These are phyloP conservation scores for Trichoderma polysporum DNA, from an alignment of 2,329 filamentous ascomycete genomes.

Conservation along the genomic window DNA sequence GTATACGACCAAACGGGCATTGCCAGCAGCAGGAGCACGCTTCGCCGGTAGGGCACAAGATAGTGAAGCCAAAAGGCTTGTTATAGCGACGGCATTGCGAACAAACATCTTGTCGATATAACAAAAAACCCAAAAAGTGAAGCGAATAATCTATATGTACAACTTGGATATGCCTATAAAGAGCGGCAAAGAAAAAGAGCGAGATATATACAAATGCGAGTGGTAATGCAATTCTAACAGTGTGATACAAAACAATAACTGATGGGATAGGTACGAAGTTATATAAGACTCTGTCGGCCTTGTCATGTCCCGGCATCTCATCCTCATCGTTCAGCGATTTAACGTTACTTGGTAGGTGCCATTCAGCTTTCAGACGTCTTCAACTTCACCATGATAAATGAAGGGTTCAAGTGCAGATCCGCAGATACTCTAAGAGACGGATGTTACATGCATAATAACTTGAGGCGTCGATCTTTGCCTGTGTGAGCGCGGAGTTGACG, in stretches of 20 bases:
- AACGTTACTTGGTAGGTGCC: background rate
- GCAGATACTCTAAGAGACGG: background rate
- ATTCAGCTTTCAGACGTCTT: background rate
- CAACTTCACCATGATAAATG: background rate
- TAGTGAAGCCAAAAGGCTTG: background rate
- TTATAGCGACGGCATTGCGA: background rate
- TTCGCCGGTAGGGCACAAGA: background rate
- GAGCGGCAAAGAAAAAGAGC: background rate
- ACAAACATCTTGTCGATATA: background rate
- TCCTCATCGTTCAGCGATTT: background rate
- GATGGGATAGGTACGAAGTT: background rate
- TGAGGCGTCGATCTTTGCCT: background rate
- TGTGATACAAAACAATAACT: background rate
- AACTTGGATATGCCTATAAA: background rate
- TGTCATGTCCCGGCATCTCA: background rate
- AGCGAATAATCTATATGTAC: background rate
- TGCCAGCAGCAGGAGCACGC: background rate
- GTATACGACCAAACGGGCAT: conserved; percentile 20
- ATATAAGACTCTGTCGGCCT: background rate
- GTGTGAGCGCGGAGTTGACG: background rate
- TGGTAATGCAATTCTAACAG: too few species aligned
- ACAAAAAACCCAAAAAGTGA: background rate
- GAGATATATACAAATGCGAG: background rate
- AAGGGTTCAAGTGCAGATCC: background rate
- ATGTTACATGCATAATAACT: background rate